A percentile compares a stretch with the other conserved stretches of the same genome.
These are phyloP conservation scores for Hyaloraphidium curvatum DNA, from an alignment of 192 early-diverging fungal genomes.

Conservation along the genomic window DNA sequence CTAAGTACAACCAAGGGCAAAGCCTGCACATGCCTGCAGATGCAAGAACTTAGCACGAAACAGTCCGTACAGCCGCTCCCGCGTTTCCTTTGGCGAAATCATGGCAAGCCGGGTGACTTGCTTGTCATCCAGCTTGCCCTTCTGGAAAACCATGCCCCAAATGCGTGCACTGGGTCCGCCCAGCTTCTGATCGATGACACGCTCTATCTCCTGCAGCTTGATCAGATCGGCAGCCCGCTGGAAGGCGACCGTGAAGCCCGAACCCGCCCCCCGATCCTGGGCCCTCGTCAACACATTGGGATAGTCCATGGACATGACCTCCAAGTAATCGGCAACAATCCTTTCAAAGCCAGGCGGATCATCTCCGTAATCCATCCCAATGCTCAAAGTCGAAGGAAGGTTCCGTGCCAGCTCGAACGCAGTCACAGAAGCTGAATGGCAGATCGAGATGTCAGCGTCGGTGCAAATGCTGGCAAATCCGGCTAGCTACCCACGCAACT, in stretches of 20 bases:
- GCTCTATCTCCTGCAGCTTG: too few relatives aligned
- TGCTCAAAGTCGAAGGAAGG: too few relatives aligned
- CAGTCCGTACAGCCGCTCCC: neutral
- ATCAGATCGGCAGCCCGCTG: neutral
- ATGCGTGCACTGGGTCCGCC: neutral
- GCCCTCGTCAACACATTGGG: neutral
- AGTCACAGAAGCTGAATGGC: too few relatives aligned
- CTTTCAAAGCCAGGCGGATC: too few relatives aligned
- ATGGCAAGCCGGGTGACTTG: conserved; percentile 1
- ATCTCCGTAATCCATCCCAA: too few relatives aligned
- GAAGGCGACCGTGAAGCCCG: neutral
- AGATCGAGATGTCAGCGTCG: too few relatives aligned
- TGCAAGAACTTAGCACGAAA: neutral
- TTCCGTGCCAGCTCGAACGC: too few relatives aligned
- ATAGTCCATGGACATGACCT: too few relatives aligned
- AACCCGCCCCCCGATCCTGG: neutral
- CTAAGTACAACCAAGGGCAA: neutral
- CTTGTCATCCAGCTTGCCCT: conserved; percentile 1
- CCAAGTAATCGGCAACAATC: too few relatives aligned
- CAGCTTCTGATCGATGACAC: neutral
- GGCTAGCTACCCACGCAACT: too few relatives aligned
- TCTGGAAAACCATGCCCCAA: neutral
- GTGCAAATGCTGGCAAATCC: too few relatives aligned
- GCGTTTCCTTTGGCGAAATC: neutral
- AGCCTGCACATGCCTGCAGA: neutral